Evolutionary conservation across 2,329 filamentous ascomycete genomes (phyloP), one percentile per base, ranked within the genome.

Genomic region (Thielaviopsis ethacetica): DNA sequence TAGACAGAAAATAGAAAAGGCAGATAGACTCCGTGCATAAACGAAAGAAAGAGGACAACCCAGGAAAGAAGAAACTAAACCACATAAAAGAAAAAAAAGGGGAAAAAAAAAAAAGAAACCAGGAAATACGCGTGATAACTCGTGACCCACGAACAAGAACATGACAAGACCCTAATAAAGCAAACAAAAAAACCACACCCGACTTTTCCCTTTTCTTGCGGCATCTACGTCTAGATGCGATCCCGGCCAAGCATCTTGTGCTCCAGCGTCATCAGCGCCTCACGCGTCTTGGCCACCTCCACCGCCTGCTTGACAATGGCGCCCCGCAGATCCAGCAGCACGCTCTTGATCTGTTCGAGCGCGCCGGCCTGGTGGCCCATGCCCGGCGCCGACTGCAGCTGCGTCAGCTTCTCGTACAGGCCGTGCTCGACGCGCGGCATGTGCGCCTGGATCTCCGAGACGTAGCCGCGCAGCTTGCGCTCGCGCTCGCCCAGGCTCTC

Each of bases 341-440:
- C 72, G 9, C 51, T 57, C 50, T 61, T 61, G 54, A 74, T 72
- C 62, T 72, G 71, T 61, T 74, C 62, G 13, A 63, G 57, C 19
- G 58, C 58, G 10, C 54, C 56, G 13, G 47, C 58, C 30, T 61
- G 60, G 15, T 56, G 56, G n/a, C 59, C 58, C 62, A 62, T 63
- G 21, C 60, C 60, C 17, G 60, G 60, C 24, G 63, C 60, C 54
- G 62, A 61, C 59, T 66, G 65, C 17, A 66, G 63, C 57, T 63
- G 60, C 22, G 63, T 65, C 22, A 66, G 61, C 62, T 66, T 65
- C 50, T 67, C 73, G 60, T 75, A 75, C 17, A 75, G 66, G 0
- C 73, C 73, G 57, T 74, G 73, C 65, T 75, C 73, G 1, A 75
- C 73, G 27, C 73, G 72, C 2, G 73, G 73, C 73, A 75, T 74